Percentiles rank a stretch among this genome's conserved stretches.
Evolutionary conservation across 1,284 basidiomycete genomes (phyloP).

Genomic region (Ustilago loliicola): DNA sequence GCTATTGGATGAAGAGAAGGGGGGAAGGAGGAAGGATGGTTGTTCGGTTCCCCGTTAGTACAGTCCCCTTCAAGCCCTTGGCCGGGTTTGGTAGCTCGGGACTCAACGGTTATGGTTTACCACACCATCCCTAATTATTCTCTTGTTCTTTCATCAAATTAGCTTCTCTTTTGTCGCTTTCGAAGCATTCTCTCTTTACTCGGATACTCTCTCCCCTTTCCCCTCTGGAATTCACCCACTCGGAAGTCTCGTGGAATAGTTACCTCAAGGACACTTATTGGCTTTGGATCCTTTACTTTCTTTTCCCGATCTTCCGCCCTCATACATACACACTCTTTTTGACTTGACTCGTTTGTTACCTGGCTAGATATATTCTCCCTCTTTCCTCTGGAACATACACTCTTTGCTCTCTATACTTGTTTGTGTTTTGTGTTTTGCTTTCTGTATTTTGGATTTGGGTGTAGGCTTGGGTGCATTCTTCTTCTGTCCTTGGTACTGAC

Average conservation of each 20-base stretch:
- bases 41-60: conserved; percentile 1
- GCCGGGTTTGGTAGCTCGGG: background rate
- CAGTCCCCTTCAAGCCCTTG: background rate
- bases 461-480: background rate
- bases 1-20: background rate
- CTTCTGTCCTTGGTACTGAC: background rate
- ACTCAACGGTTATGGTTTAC: background rate
- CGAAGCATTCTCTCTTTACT: background rate
- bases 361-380: conserved; percentile 25
- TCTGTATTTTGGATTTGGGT: background rate
- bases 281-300: background rate
- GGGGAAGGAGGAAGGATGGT: background rate
- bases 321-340: conserved; percentile 16
- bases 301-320: background rate
- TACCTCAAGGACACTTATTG: background rate
- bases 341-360: conserved; percentile 10
- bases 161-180: no score
- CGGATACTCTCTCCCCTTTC: background rate
- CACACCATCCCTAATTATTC: background rate
- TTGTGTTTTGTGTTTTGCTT: conserved; percentile 5
- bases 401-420: conserved; percentile 5
- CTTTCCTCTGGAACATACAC: conserved; percentile 18
- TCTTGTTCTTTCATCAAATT: background rate
- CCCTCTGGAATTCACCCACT: background rate
- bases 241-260: background rate